Base-by-base conservation (phyloP, 352 stramenopile genomes). In the Globisporangium cylindrosporum region DNA sequence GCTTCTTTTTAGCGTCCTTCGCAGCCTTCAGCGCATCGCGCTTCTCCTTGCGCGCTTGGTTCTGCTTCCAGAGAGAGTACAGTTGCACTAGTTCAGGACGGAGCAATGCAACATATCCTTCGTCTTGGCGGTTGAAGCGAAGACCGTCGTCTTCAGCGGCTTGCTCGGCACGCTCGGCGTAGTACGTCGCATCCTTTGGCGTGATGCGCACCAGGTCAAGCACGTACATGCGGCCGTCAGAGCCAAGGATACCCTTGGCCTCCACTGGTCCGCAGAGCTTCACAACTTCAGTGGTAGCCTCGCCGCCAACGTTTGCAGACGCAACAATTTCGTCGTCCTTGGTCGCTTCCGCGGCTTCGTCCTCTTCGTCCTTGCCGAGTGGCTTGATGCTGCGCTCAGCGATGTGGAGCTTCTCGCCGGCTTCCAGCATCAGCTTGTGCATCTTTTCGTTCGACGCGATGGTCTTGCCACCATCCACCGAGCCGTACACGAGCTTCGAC, bases 221-320 rank as follows among this genome's bases (percentile, higher is more conserved):
- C 15, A 98, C 79, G 80, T 99, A 99, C 70, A 93, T 85, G 61
- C 92, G 87, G 20, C 86, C 89, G 71, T 99, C 97, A 12, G 92
- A 97, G n/a, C 96, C 66, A 12, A 99, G 89, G 72, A 98, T 99
- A 67, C 95, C 96, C 80, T 99, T 99, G 58, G 93, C 95, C 68
- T 98, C 96, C 55, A 99, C 84, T 7, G 97, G 95, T 22, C 88
- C 92, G 69, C 91, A 98, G 1, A 98, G 78, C 62, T 86, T 73
- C 25, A 93, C 79, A 24, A 89, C 74, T 9, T 81, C 71, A 0
- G 80, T 85, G n/a, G 65, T 72, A 8, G 83, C 88, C 53, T 92
- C 88, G 8, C 85, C 85, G 36, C 72, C 68, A 53, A 69, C 73
- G 27, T 24, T 63, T 7, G 48, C 56, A 64, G 73, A 43, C 14